Percentiles rank a stretch among this genome's conserved stretches.
Conservation (phyloP, 202 grass and related monocot genomes). For the Tripidium arundinaceum region DNA sequence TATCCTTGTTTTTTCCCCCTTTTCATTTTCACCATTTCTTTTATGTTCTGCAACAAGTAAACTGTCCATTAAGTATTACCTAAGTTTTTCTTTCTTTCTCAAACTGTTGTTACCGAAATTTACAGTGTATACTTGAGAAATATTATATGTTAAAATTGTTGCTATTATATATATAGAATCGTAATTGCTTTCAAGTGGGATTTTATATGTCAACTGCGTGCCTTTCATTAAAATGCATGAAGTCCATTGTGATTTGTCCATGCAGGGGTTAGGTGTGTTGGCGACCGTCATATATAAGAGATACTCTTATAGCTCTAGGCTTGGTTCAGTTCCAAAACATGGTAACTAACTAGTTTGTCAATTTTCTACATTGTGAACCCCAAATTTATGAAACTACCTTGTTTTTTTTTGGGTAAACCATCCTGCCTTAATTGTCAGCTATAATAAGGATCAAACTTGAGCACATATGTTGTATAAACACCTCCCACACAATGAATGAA, state of each 20-base stretch:
- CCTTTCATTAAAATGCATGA: background rate
- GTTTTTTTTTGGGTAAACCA: too few species aligned
- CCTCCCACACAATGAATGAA: too few species aligned
- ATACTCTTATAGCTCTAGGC: too few species aligned
- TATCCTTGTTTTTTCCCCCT: background rate
- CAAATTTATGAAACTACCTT: too few species aligned
- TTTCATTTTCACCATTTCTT: background rate
- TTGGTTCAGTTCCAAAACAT: too few species aligned
- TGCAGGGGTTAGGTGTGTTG: too few species aligned
- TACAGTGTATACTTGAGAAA: slow-evolving; percentile 59
- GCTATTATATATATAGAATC: slow-evolving; percentile 8
- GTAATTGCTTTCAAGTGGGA: slow-evolving; percentile 22
- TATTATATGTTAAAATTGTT: slow-evolving; percentile 43
- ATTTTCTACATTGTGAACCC: too few species aligned
- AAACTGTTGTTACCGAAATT: slow-evolving; percentile 47
- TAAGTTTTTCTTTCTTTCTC: slow-evolving; percentile 33
- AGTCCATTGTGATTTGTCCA: background rate
- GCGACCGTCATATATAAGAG: too few species aligned
- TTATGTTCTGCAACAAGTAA: slow-evolving; percentile 34
- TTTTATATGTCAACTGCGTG: background rate
- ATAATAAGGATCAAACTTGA: too few species aligned
- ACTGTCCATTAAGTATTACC: slow-evolving; percentile 53
- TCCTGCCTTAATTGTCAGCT: too few species aligned
- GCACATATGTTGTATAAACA: too few species aligned
- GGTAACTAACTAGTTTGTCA: too few species aligned